Percentiles rank a stretch among this genome's conserved stretches.
These are phyloP conservation scores for Potentilla sterilis DNA, from an alignment of 306 rosid genomes.

Conservation along the genomic window DNA sequence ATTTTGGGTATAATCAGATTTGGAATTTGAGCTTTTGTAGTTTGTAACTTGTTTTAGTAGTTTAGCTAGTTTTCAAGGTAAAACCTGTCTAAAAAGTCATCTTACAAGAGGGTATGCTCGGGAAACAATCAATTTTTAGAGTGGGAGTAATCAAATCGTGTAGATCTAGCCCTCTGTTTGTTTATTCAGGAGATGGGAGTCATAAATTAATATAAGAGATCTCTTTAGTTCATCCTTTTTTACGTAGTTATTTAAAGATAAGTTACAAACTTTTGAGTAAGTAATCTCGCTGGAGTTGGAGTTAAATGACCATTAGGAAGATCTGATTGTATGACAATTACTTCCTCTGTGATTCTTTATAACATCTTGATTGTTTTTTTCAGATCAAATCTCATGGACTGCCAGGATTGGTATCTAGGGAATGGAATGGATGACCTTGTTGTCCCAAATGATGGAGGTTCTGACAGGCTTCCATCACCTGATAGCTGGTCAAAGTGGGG, in stretches of 20 bases:
- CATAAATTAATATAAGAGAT: neutral
- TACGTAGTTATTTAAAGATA: too few species aligned
- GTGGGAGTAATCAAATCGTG: neutral
- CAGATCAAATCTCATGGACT: slow-evolving; percentile 55
- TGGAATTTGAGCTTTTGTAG: neutral
- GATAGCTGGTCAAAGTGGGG: slow-evolving; percentile 74
- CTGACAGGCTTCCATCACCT: slow-evolving; percentile 59
- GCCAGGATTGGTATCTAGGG: slow-evolving; percentile 42
- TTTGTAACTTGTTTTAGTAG: neutral
- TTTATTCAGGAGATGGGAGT: neutral
- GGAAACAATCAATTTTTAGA: neutral
- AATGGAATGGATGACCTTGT: slow-evolving; percentile 43
- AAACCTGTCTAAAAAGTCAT: neutral
- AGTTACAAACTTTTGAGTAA: neutral
- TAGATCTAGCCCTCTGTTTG: slow-evolving; percentile 8
- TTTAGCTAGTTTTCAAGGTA: neutral
- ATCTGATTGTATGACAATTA: neutral
- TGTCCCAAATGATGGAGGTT: slow-evolving; percentile 45
- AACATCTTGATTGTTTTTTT: slow-evolving; percentile 6
- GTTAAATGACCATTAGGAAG: neutral
- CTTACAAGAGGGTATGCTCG: neutral
- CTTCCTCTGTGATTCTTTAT: neutral
- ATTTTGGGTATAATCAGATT: neutral
- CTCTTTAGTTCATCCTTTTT: neutral
- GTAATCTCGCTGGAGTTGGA: neutral